Evolutionary conservation across 768 basidiomycete species (phyloP), one percentile per base, ranked within the genome.

Genomic region (Mycena vitilis): DNA sequence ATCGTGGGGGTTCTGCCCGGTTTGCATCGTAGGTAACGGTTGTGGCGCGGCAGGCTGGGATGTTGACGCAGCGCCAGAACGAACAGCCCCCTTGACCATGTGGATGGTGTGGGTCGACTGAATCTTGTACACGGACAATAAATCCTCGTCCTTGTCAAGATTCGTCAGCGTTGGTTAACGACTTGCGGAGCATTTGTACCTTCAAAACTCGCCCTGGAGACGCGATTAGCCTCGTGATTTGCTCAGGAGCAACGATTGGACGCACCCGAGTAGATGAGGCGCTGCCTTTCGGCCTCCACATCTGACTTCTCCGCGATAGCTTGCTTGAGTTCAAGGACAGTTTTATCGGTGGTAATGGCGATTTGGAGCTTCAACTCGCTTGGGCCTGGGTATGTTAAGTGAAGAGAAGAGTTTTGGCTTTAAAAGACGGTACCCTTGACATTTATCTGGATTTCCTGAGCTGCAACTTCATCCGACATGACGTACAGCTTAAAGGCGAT

Each of bases 301-400:
- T 95, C 90, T 2, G 92, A 91, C 81, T 94, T 89, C 36, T 83
- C 89, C 10, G 95, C 92, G 80, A 99, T 94, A 38, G 90, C 90
- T 68, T 90, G 86, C 85, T 99, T 99, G 76, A 99, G 90, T 71
- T 99, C 95, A 55, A 84, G 81, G 30, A 99, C 96, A 1, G 92
- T 92, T 84, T 96, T 95, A 78, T 91, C 89, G 3, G 89, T 85
- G 56, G 86, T 80, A 75, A 98, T 95, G 38, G 88, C 84, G 66
- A 99, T 91, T 76, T 95, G 89, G 40, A 99, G 87, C 84, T 98
- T 98, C 81, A 97, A 85, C 81, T 98, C 96, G 75, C 88, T 94
- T 0, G 96, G 95, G 9, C 96, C 94, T 93, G 55, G 2, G 66
- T 30, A 63, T 54, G 49, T 38, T 37, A 42, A 54, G 57, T 15